phyloP scores from a whole-genome alignment of 2,329 filamentous ascomycete species.

The Penicillium sp. region DNA sequence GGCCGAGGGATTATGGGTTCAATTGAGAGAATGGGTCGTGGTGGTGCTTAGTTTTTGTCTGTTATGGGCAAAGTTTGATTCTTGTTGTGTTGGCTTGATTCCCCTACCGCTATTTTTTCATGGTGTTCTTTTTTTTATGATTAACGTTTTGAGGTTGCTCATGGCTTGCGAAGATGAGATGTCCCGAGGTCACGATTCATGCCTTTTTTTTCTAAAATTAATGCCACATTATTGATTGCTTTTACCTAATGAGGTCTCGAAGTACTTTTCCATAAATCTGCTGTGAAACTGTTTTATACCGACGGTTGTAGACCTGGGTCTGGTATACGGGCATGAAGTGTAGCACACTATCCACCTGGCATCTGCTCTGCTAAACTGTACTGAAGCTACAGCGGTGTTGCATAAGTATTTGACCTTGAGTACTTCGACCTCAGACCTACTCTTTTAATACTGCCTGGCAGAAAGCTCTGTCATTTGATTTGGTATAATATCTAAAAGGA shows the following conservation, averaged over 20 bases:
- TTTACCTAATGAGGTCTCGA: background rate
- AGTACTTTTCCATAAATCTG: too few relatives aligned
- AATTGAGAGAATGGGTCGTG: constrained; percentile 82
- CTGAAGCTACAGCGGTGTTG: too few relatives aligned
- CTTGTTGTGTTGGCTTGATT: background rate
- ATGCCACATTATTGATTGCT: background rate
- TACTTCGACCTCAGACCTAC: background rate
- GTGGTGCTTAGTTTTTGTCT: constrained; percentile 21
- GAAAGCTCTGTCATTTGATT: too few relatives aligned
- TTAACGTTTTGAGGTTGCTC: background rate
- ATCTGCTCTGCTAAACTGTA: too few relatives aligned
- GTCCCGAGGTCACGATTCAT: background rate
- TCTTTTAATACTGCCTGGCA: too few relatives aligned
- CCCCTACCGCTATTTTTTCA: background rate
- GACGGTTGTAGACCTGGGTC: too few relatives aligned
- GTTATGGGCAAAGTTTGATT: background rate
- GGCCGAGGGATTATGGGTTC: constrained; percentile 75
- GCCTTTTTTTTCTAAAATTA: background rate
- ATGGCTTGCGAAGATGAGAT: background rate
- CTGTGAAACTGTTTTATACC: too few relatives aligned
- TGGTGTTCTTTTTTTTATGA: constrained; percentile 1
- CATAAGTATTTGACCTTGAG: too few relatives aligned
- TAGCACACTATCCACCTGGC: too few relatives aligned
- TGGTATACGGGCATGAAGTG: too few relatives aligned
- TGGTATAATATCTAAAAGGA: too few relatives aligned